Evolutionary conservation across 2,329 filamentous ascomycete species (phyloP).

Genomic region (Sporothrix brunneoviolacea): DNA sequence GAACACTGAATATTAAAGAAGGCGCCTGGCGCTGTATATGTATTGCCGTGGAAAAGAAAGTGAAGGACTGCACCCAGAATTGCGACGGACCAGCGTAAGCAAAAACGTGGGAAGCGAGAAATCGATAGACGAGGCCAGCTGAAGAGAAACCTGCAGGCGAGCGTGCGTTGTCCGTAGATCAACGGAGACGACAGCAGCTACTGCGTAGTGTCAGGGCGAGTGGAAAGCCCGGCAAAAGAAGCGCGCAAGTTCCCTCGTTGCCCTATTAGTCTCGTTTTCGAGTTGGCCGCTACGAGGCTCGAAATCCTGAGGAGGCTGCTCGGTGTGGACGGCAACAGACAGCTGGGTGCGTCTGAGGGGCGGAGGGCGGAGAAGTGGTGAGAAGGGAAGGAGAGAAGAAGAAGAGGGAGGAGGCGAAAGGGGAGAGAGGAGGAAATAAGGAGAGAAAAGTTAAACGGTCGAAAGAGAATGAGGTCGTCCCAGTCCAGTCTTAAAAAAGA

Average conservation of each 20-base stretch:
- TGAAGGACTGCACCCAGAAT: neutral
- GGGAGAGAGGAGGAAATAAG: neutral
- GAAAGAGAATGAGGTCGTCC: neutral
- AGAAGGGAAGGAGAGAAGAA: neutral
- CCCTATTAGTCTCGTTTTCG: no score
- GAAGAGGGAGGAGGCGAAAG: neutral
- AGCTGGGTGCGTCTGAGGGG: no score
- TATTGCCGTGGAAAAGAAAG: neutral
- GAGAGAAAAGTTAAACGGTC: neutral
- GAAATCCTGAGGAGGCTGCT: no score
- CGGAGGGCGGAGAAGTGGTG: neutral
- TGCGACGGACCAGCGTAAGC: constrained; percentile 19
- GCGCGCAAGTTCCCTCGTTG: no score
- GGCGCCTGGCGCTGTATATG: neutral
- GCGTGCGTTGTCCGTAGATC: neutral
- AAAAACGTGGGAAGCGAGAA: constrained; percentile 6
- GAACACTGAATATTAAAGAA: no score
- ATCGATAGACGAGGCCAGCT: neutral
- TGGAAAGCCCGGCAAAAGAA: neutral
- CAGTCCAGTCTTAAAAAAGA: neutral
- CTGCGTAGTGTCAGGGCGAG: neutral
- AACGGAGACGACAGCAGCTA: neutral
- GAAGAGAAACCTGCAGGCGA: neutral
- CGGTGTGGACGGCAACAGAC: no score
- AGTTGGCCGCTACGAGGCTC: no score